These are phyloP conservation scores for Arthrinium phaeospermum DNA, from an alignment of 2,329 filamentous ascomycete genomes.

Conservation along the genomic window DNA sequence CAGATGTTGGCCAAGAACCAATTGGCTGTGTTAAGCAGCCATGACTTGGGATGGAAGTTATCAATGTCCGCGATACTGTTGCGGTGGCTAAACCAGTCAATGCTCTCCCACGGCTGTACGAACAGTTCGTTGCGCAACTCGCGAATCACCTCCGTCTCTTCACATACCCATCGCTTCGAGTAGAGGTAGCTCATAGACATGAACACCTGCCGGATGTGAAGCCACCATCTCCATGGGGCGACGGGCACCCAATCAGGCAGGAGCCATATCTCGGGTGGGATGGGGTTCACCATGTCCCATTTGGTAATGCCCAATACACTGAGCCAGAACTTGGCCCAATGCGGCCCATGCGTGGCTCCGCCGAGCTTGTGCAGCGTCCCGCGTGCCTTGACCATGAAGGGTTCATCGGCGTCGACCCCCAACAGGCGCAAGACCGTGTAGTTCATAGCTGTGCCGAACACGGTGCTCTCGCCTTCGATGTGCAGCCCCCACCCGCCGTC, in stretches of 20 bases:
- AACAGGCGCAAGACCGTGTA: constrained; percentile 82
- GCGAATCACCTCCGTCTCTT: constrained; percentile 74
- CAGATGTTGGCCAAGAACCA: constrained; percentile 81
- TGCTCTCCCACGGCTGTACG: constrained; percentile 75
- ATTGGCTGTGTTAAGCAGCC: constrained; percentile 79
- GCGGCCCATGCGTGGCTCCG: constrained; percentile 81
- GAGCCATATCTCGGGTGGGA: constrained; percentile 92
- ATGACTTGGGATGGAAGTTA: constrained; percentile 93
- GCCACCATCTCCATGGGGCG: constrained; percentile 95
- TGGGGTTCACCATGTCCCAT: constrained; percentile 94
- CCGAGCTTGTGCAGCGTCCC: constrained; percentile 83
- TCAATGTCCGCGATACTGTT: constrained; percentile 82
- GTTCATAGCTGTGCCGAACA: constrained; percentile 89
- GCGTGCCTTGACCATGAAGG: constrained; percentile 84
- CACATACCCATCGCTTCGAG: constrained; percentile 80
- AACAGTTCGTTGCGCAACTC: constrained; percentile 83
- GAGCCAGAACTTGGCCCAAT: constrained; percentile 98
- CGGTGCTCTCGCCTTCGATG: constrained; percentile 90
- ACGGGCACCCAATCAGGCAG: constrained; percentile 90
- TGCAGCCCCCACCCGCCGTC: constrained; percentile 98
- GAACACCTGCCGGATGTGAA: constrained; percentile 97
- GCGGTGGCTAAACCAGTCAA: constrained; percentile 78
- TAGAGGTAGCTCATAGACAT: constrained; percentile 90
- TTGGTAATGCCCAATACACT: constrained; percentile 79
- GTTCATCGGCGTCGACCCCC: constrained; percentile 83